phyloP scores from a whole-genome alignment of 805 yeast genomes.

The Saccharomycopsis oosterbeekiorum region DNA sequence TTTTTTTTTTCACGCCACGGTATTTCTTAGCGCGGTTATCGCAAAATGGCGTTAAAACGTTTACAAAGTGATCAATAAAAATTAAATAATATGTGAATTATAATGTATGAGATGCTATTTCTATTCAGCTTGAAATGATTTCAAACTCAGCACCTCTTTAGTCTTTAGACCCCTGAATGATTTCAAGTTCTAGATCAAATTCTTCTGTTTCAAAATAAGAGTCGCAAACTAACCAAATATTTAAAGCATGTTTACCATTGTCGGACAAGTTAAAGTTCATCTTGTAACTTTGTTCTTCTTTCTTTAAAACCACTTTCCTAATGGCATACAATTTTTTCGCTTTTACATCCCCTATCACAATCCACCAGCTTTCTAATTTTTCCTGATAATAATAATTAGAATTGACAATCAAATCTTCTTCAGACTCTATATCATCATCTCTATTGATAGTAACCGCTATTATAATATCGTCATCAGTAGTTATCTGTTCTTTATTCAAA shows the following conservation, averaged over 20 bases:
- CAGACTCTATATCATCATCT: constrained; percentile 64
- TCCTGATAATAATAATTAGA: constrained; percentile 49
- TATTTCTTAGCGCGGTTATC: too few relatives aligned
- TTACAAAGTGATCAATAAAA: too few relatives aligned
- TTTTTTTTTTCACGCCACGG: too few relatives aligned
- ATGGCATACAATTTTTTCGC: constrained; percentile 61
- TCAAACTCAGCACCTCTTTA: not conserved
- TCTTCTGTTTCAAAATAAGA: constrained; percentile 86
- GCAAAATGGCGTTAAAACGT: too few relatives aligned
- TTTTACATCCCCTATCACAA: constrained; percentile 62
- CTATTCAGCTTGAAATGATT: too few relatives aligned
- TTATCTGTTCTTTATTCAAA: constrained; percentile 29
- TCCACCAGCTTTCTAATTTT: constrained; percentile 78
- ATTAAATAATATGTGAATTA: too few relatives aligned
- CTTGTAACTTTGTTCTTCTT: constrained; percentile 41
- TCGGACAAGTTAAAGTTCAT: constrained; percentile 49
- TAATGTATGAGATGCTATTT: too few relatives aligned
- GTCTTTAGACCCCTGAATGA: not conserved
- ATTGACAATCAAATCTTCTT: constrained; percentile 45
- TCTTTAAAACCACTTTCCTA: constrained; percentile 47
- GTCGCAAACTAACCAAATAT: constrained; percentile 84
- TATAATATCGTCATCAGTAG: constrained; percentile 29
- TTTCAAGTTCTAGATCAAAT: not conserved
- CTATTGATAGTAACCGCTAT: constrained; percentile 44
- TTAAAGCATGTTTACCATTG: constrained; percentile 51